Evolutionary conservation across 176 grass and related monocot species (phyloP).

Genomic region (Aegilops longissima): DNA sequence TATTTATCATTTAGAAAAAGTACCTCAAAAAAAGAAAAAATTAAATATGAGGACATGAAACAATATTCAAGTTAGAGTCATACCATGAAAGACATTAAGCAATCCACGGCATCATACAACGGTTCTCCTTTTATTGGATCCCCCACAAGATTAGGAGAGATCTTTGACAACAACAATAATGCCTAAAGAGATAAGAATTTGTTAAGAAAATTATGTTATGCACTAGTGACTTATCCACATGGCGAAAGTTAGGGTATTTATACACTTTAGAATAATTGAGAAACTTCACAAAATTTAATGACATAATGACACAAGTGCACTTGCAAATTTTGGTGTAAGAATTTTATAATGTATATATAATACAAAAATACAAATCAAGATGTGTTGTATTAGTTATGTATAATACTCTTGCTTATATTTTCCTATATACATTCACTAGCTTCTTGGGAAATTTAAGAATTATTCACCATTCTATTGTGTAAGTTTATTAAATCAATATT

Average conservation of each 20-base stretch:
- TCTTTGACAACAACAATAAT: too few species aligned
- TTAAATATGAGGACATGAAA: too few species aligned
- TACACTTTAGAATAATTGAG: background rate
- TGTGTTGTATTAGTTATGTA: background rate
- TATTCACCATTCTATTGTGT: background rate
- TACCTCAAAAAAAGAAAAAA: too few species aligned
- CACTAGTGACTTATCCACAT: background rate
- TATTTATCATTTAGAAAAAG: too few species aligned
- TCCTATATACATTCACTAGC: background rate
- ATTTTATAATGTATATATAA: background rate
- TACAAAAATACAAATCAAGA: background rate
- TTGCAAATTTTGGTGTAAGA: background rate
- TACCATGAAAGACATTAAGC: too few species aligned
- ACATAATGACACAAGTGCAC: background rate
- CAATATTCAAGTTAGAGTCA: too few species aligned
- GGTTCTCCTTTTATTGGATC: too few species aligned
- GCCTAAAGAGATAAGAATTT: too few species aligned
- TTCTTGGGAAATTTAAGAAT: background rate
- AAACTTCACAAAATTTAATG: background rate
- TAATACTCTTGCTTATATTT: background rate
- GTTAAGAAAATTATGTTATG: background rate
- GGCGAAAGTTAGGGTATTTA: background rate
- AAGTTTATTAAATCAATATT: background rate
- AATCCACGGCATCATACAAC: too few species aligned
- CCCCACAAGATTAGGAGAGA: too few species aligned